Evolutionary conservation across 2,329 filamentous ascomycete species (phyloP).

Genomic region (Verticillium nonalfalfae): DNA sequence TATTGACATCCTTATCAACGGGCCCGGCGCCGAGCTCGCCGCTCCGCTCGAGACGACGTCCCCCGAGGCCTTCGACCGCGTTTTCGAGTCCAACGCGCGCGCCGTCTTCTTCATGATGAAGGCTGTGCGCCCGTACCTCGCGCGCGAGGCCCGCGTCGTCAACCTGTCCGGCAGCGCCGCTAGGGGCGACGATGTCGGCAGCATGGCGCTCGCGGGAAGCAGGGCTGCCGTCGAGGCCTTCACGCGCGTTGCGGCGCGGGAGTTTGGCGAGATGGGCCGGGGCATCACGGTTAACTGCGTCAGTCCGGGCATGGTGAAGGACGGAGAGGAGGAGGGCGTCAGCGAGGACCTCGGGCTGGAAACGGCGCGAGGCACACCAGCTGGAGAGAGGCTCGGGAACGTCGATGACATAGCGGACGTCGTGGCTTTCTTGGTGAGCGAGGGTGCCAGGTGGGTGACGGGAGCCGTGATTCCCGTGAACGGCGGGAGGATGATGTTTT

Average conservation of each 20-base stretch:
- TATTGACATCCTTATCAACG: conserved; percentile 14
- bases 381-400: conserved; percentile 10
- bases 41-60: conserved; percentile 11
- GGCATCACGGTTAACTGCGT: conserved; percentile 13
- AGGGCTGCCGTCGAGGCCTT: conserved; percentile 13
- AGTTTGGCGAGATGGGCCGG: conserved; percentile 9
- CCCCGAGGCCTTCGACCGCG: conserved; percentile 11
- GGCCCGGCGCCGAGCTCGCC: conserved; percentile 11
- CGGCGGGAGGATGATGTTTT: conserved; percentile 11
- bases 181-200: conserved; percentile 8
- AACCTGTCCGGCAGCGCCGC: conserved; percentile 15
- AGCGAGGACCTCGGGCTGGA: conserved; percentile 10
- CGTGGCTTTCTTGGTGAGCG: conserved; percentile 11
- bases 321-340: conserved; percentile 11
- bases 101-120: conserved; percentile 14
- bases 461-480: conserved; percentile 12
- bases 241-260: conserved; percentile 11
- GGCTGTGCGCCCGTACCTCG: conserved; percentile 10
- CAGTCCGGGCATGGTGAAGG: conserved; percentile 11
- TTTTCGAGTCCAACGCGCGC: conserved; percentile 11
- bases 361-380: conserved; percentile 9
- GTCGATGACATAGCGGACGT: conserved; percentile 13
- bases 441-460: conserved; percentile 13
- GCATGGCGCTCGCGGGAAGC: conserved; percentile 12
- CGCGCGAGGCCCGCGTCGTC: conserved; percentile 13